Base-by-base conservation (phyloP, 2,329 filamentous ascomycete species). In the Balansia obtecta region DNA sequence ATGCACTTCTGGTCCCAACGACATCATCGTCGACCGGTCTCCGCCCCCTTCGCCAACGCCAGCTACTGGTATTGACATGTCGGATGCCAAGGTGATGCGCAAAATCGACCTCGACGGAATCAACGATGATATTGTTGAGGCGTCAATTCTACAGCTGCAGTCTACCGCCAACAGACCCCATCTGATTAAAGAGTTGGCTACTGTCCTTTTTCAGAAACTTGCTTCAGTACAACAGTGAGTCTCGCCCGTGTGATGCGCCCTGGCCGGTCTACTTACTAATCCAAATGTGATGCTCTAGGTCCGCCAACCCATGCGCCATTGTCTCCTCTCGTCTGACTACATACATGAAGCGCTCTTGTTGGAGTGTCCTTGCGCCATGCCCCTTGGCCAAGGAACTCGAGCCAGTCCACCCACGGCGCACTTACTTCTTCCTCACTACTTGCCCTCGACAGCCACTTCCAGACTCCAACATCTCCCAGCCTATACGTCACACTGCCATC, bases 361-460 rank as follows among this genome's bases (percentile, higher is more conserved):
- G 86, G 90, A 86, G 81, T 30, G 80, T 85, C 8, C 71, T 83
- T 48, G 76, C 84, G 47, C 88, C 86, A 49, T 97, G 93, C 68
- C 91, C 93, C 3, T 71, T 97, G 50, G 88, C 87, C 48, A 97
- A 97, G 71, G 88, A 95, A 68, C 80, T 96, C 50, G 88, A 96
- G 65, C 83, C 86, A 40, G 85, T 91, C 41, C 91, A 97, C 65
- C 93, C 93, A 18, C 86, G 91, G 63, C 88, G 93, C 67, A 90
- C 94, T 45, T 97, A 95, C 73, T 97, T 94, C 71, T 97, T 90
- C 70, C 79, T 98, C 53, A 95, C 88, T 39, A 95, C 86, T n/a
- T 85, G 78, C 61, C 82, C 86, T 45, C 87, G 85, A 62, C 88
- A 91, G 63, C 81, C 88, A 38, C 80, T 97, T 18, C 88, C 88